Conservation (phyloP, 257 asterid genomes). For the Solanum sejunctum region DNA sequence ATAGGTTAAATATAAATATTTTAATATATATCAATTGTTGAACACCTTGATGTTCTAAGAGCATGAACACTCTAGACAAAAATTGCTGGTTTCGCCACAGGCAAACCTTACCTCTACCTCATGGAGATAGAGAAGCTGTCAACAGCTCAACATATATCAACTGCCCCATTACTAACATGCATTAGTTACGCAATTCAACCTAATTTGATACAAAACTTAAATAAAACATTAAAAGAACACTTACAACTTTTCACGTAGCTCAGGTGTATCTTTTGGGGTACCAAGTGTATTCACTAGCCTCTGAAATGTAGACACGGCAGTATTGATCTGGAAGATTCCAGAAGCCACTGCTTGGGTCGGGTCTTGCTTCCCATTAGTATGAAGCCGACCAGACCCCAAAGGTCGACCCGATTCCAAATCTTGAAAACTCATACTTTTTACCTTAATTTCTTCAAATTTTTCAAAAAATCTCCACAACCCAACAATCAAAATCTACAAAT, state of each 20-base stretch:
- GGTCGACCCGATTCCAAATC: slow-evolving; percentile 37
- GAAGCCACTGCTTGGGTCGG: slow-evolving; percentile 31
- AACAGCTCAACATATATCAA: no score
- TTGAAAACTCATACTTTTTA: slow-evolving; percentile 27
- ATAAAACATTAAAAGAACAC: background rate
- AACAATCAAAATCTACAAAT: background rate
- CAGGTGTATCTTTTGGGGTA: slow-evolving; percentile 30
- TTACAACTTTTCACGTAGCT: slow-evolving; percentile 38
- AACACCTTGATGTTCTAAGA: no score
- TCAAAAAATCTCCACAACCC: background rate
- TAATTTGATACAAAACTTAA: background rate
- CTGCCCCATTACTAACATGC: background rate
- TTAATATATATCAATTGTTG: no score
- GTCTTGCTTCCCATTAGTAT: slow-evolving; percentile 11
- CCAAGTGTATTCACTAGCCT: slow-evolving; percentile 33
- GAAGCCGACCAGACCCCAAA: background rate
- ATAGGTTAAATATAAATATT: no score
- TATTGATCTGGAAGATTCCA: slow-evolving; percentile 32
- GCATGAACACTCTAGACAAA: no score
- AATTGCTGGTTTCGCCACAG: no score
- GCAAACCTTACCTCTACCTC: no score
- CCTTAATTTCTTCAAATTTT: background rate
- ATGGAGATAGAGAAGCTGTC: no score
- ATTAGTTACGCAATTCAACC: background rate
- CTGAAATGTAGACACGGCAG: slow-evolving; percentile 28